These are phyloP conservation scores for Nannochloropsis gaditana DNA, from an alignment of 108 stramenopile genomes.

Conservation along the genomic window DNA sequence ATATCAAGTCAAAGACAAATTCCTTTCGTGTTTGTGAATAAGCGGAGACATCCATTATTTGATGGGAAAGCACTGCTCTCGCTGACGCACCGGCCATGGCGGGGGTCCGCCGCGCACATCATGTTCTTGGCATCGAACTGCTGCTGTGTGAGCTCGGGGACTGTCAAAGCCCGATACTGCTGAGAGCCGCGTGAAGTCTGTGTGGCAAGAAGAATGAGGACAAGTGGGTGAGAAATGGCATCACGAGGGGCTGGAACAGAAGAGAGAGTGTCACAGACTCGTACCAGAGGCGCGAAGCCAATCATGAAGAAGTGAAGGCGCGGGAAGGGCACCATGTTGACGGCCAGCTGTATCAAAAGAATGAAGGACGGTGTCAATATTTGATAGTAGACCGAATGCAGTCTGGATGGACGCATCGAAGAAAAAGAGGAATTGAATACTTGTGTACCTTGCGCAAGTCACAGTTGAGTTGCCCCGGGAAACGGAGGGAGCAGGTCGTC, in stretches of 20 bases:
- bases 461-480: conserved; percentile 97
- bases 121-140: conserved; percentile 97
- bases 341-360: conserved; percentile 62
- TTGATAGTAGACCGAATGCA: neutral
- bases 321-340: conserved; percentile 98
- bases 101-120: conserved; percentile 98
- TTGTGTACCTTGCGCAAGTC: conserved; percentile 73
- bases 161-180: conserved; percentile 90
- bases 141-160: conserved; percentile 92
- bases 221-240: neutral
- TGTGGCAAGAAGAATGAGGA: neutral
- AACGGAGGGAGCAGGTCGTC: conserved; percentile 90
- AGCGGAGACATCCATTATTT: no score
- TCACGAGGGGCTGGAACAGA: neutral
- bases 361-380: neutral
- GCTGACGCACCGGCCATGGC: conserved; percentile 72
- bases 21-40: no score
- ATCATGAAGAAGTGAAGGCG: conserved; percentile 98
- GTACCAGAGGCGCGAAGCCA: conserved; percentile 74
- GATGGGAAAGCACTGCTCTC: neutral
- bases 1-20: no score
- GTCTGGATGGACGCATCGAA: neutral
- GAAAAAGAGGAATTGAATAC: neutral
- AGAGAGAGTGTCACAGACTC: neutral
- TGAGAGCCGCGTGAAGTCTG: conserved; percentile 78